These are phyloP conservation scores for Dianthus caryophyllus DNA, from an alignment of 148 eudicot genomes.

Conservation along the genomic window DNA sequence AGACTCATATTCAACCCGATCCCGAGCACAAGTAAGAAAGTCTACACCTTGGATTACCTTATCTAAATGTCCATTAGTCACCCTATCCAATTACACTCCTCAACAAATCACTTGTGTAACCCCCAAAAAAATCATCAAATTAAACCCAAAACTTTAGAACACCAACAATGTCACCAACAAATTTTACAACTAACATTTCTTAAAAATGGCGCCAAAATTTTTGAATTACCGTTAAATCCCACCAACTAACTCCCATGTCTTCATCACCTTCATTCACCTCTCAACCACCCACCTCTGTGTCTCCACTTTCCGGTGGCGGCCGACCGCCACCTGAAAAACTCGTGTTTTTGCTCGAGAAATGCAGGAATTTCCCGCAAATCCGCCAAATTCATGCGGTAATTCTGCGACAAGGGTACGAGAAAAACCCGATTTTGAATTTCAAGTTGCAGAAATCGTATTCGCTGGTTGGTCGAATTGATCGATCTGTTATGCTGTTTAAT, in stretches of 20 bases:
- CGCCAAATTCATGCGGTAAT: constrained; percentile 68
- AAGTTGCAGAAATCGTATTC: constrained; percentile 79
- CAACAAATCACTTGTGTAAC: not conserved
- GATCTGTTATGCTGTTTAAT: constrained; percentile 41
- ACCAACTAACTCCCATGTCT: constrained; percentile 18
- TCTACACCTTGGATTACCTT: too few species aligned
- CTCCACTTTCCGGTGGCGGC: constrained; percentile 16
- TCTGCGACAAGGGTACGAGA: constrained; percentile 55
- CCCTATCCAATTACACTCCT: too few species aligned
- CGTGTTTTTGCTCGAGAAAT: constrained; percentile 40
- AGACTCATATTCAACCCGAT: too few species aligned
- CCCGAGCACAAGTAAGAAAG: too few species aligned
- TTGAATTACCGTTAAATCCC: constrained; percentile 10
- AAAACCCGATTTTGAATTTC: constrained; percentile 49
- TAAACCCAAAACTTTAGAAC: not conserved
- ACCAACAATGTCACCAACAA: not conserved
- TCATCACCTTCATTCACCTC: constrained; percentile 23
- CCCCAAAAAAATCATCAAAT: not conserved
- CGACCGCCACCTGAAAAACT: constrained; percentile 46
- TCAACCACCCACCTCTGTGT: constrained; percentile 9
- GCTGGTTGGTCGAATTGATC: constrained; percentile 43
- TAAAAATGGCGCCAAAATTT: constrained; percentile 6
- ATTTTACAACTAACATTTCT: not conserved
- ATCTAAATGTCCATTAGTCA: too few species aligned
- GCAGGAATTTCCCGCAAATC: constrained; percentile 34